Base-by-base conservation (phyloP, 441 rosid species). In the Sinapis alba region DNA sequence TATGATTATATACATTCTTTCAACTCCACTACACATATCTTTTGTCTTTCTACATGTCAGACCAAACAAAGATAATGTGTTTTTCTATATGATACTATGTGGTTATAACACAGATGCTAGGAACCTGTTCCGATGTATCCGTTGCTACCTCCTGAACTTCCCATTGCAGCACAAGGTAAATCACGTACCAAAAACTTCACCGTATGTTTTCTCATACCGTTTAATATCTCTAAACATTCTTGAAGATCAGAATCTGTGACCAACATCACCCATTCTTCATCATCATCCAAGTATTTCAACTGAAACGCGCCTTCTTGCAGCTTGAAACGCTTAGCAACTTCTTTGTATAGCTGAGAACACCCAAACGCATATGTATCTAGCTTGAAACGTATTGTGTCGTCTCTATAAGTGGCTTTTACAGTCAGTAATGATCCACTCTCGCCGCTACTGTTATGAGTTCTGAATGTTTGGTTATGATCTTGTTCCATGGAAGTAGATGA, bases 231-330 rank as follows among this genome's bases (percentile, higher is more conserved):
- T n/a, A 92, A 66, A 65, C 98, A 92, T 82, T 92, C 98, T 68
- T 86, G 89, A 66, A 90, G 86, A 84, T 94, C 99, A 1, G 85
- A 86, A 78, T 92, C 93, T 43, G 76, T 85, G 16, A 86, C 85
- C 60, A 92, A 75, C 89, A 94, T 74, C 72, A 94, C 96, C 99
- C 97, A 94, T 75, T 94, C 97, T 23, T 89, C 91, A 71, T 94
- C 97, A 11, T 90, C 98, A 10, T 92, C 97, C 43, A 94, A 75
- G 68, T 94, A 94, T 82, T 85, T 90, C 77, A 94, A 88, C 80
- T 86, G 92, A 87, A 94, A 94, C 2, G 87, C 73, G 2, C 89
- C 96, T 1, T 79, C 84, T 51, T 83, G 87, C 68, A 94, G 68
- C 67, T 86, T 90, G 84, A 94, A 89, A 65, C 99, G 87, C 81